These are phyloP conservation scores for Aureobasidium melanogenum DNA, from an alignment of 2,329 filamentous ascomycete species.

Conservation along the genomic window DNA sequence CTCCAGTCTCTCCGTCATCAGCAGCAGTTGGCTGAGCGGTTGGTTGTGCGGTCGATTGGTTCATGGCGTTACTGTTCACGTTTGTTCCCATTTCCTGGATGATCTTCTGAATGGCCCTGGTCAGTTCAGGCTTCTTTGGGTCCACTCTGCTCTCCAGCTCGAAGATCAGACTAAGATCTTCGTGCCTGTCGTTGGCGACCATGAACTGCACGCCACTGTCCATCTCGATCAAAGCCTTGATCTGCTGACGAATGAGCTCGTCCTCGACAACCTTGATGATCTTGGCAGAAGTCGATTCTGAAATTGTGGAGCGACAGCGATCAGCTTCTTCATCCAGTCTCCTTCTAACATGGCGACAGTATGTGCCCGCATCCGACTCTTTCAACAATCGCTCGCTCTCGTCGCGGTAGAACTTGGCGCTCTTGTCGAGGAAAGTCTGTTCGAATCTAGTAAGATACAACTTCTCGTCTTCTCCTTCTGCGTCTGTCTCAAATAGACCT, in stretches of 20 bases:
- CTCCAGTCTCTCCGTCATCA: conserved; percentile 39
- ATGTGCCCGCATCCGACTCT: conserved; percentile 70
- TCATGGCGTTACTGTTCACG: conserved; percentile 61
- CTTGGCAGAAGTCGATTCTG: conserved; percentile 60
- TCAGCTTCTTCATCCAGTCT: conserved; percentile 73
- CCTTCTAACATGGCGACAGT: conserved; percentile 66
- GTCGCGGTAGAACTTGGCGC: conserved; percentile 61
- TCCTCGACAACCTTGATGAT: conserved; percentile 71
- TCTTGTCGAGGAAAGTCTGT: conserved; percentile 62
- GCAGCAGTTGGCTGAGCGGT: conserved; percentile 47
- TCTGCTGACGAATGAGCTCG: conserved; percentile 67
- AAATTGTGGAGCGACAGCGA: conserved; percentile 74
- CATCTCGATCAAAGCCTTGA: conserved; percentile 73
- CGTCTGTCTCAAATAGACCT: conserved; percentile 70
- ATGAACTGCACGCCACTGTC: conserved; percentile 82
- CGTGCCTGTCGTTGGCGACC: conserved; percentile 78
- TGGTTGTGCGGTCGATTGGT: conserved; percentile 42
- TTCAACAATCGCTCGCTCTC: conserved; percentile 69
- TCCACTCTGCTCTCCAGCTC: conserved; percentile 72
- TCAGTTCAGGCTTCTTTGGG: conserved; percentile 59
- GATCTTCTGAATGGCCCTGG: conserved; percentile 60
- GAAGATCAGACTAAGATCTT: conserved; percentile 75
- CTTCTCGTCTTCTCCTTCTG: conserved; percentile 68
- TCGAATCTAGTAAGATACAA: conserved; percentile 82
- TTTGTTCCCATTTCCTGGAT: conserved; percentile 73